Conservation (phyloP, 2,329 filamentous ascomycete genomes). For the Fusarium coicis region DNA sequence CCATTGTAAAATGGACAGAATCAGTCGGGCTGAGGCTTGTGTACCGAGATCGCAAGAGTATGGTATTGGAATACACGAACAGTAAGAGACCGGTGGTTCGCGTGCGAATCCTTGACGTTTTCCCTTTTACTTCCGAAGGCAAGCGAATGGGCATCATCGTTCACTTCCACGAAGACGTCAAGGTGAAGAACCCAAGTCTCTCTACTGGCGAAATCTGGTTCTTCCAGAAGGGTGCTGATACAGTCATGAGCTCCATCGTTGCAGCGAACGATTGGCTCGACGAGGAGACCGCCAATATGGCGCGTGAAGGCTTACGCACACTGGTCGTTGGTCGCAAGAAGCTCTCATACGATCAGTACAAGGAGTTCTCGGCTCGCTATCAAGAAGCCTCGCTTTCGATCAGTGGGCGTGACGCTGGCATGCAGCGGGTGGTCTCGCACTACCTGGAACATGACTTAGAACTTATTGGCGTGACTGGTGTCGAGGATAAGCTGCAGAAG, state of each 20-base stretch:
- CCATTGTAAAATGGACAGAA: slow-evolving; percentile 96
- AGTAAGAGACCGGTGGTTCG: slow-evolving; percentile 80
- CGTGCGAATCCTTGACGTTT: slow-evolving; percentile 90
- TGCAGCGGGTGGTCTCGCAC: slow-evolving; percentile 82
- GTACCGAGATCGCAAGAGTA: slow-evolving; percentile 87
- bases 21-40: slow-evolving; percentile 86
- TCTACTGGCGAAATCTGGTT: slow-evolving; percentile 90
- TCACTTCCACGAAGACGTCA: slow-evolving; percentile 74
- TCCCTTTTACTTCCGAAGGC: slow-evolving; percentile 97
- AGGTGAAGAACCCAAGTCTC: slow-evolving; percentile 60
- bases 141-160: slow-evolving; percentile 99
- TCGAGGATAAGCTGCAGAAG: slow-evolving; percentile 95
- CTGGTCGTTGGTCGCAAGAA: slow-evolving; percentile 94
- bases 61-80: slow-evolving; percentile 81
- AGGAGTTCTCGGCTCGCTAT: slow-evolving; percentile 79
- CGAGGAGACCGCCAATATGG: slow-evolving; percentile 99
- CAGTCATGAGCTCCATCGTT: slow-evolving; percentile 96
- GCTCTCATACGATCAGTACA: slow-evolving; percentile 81
- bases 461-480: slow-evolving; percentile 94
- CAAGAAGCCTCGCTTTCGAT: slow-evolving; percentile 84
- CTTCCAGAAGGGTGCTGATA: slow-evolving; percentile 98
- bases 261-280: slow-evolving; percentile 98
- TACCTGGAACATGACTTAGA: slow-evolving; percentile 90
- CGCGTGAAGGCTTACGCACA: slow-evolving; percentile 91
- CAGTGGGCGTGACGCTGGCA: slow-evolving; percentile 80